phyloP scores from a whole-genome alignment of 306 rosid genomes.

The Ceratonia siliqua region DNA sequence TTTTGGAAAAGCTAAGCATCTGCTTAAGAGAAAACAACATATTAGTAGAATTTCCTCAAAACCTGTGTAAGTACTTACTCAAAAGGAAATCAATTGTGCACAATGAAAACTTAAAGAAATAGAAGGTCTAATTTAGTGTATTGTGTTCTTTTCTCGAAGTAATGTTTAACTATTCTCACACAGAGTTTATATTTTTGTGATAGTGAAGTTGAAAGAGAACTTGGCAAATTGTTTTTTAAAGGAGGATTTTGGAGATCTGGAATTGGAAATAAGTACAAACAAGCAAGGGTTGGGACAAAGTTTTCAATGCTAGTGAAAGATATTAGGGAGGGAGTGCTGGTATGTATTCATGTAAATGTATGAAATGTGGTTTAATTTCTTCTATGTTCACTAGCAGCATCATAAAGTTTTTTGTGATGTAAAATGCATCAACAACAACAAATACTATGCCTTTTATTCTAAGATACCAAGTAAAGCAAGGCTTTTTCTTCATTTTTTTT shows the following conservation, averaged over 20 bases:
- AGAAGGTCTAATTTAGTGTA: slow-evolving; percentile 53
- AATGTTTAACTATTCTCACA: slow-evolving; percentile 3
- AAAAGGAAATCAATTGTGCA: slow-evolving; percentile 82
- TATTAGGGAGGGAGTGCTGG: slow-evolving; percentile 93
- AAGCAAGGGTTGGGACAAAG: slow-evolving; percentile 64
- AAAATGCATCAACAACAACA: too few relatives aligned
- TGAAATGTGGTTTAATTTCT: neutral
- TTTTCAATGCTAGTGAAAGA: slow-evolving; percentile 98
- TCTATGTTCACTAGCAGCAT: too few relatives aligned
- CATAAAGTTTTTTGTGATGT: too few relatives aligned
- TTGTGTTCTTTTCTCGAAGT: neutral
- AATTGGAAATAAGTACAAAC: slow-evolving; percentile 67
- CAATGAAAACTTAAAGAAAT: slow-evolving; percentile 97
- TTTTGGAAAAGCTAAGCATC: too few relatives aligned
- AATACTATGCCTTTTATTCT: too few relatives aligned
- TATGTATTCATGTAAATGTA: slow-evolving; percentile 47
- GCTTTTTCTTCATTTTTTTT: too few relatives aligned
- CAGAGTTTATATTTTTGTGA: slow-evolving; percentile 35
- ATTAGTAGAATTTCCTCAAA: too few relatives aligned
- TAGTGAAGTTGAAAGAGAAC: slow-evolving; percentile 97
- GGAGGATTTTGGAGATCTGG: slow-evolving; percentile 71
- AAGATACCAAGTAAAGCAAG: too few relatives aligned
- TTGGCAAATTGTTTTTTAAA: slow-evolving; percentile 83
- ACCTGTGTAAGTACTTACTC: slow-evolving; percentile 96
- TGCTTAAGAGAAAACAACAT: too few relatives aligned